Percentiles rank a stretch among this genome's conserved stretches.
Conservation (phyloP, 306 rosid genomes). For the Lathyrus aphaca region DNA sequence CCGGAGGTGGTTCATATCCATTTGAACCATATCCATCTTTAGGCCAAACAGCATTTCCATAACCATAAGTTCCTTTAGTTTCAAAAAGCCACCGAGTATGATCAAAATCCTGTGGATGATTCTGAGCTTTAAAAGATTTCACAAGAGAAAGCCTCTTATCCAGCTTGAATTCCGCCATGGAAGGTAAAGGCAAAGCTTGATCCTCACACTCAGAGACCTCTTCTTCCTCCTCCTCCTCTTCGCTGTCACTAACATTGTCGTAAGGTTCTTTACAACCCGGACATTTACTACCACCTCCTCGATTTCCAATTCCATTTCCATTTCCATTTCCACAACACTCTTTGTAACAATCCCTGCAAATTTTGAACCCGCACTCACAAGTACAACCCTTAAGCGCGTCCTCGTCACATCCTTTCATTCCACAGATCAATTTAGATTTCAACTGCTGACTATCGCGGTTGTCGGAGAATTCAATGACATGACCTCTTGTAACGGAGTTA, state of each 20-base stretch:
- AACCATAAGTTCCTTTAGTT: conserved; percentile 87
- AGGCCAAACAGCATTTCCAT: conserved; percentile 91
- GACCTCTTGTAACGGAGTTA: conserved; percentile 78
- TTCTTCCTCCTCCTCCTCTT: conserved; percentile 27
- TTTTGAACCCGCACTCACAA: conserved; percentile 80
- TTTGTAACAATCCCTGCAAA: conserved; percentile 73
- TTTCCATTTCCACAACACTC: conserved; percentile 51
- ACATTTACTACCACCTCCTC: conserved; percentile 57
- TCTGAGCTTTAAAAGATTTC: conserved; percentile 75
- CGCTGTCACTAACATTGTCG: conserved; percentile 49
- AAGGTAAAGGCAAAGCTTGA: conserved; percentile 72
- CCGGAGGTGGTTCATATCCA: conserved; percentile 73
- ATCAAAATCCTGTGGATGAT: conserved; percentile 73
- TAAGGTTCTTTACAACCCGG: conserved; percentile 81
- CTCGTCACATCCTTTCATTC: conserved; percentile 77
- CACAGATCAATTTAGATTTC: conserved; percentile 57
- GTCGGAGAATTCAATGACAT: conserved; percentile 62
- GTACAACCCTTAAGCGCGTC: conserved; percentile 49
- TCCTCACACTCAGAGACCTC: conserved; percentile 72
- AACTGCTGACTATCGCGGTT: background rate
- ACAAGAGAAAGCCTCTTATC: conserved; percentile 80
- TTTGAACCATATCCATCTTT: conserved; percentile 72
- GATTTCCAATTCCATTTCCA: conserved; percentile 35
- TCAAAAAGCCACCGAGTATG: conserved; percentile 84
- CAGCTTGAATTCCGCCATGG: conserved; percentile 70